Base-by-base conservation (phyloP, 2,329 filamentous ascomycete species). In the Ceratocystis ficicola region DNA sequence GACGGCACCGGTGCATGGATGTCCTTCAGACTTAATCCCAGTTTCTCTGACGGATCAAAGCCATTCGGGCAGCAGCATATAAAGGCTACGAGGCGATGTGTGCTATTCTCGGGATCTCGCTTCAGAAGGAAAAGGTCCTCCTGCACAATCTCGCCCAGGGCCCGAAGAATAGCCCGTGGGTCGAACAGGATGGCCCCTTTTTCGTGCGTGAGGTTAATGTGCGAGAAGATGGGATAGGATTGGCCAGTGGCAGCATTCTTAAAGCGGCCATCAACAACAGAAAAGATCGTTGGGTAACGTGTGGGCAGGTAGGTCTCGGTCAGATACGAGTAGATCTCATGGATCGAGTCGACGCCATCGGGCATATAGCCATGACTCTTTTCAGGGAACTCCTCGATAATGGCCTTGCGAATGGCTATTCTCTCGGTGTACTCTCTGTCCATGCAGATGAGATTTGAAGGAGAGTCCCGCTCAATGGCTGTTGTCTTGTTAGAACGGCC, bases 51-150 rank as follows among this genome's bases (percentile, higher is more conserved):
- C 0, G 81, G 79, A 60, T 82, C 77, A 61, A 83, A 83, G 0
- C 80, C 81, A 0, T 77, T 74, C 0, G 81, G 79, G 63, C 80
- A 80, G 68, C 80, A 82, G 72, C 78, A 81, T 28, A 81, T 68
- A 48, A 81, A 82, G 0, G 81, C 81, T 1, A 78, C 74, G 1
- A 74, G 73, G 2, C 74, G 70, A 66, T 82, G 80, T 0, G 73
- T 71, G 1, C 66, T 59, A 32, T 65, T 61, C 15, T 44, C 30
- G 2, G 55, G 55, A 5, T 76, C 77, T 61, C 77, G 75, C 22
- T 73, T 73, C 5, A 83, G 72, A 1, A 83, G 71, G 63, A 84
- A 81, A 22, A 84, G 69, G 68, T 84, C 81, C 64, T 83, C 81
- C 66, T 83, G 81, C 1, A 83, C 75, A 0, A 77, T 81, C 70